These are phyloP conservation scores for Hamigera avellanea DNA, from an alignment of 495 filamentous ascomycete species.

Conservation along the genomic window DNA sequence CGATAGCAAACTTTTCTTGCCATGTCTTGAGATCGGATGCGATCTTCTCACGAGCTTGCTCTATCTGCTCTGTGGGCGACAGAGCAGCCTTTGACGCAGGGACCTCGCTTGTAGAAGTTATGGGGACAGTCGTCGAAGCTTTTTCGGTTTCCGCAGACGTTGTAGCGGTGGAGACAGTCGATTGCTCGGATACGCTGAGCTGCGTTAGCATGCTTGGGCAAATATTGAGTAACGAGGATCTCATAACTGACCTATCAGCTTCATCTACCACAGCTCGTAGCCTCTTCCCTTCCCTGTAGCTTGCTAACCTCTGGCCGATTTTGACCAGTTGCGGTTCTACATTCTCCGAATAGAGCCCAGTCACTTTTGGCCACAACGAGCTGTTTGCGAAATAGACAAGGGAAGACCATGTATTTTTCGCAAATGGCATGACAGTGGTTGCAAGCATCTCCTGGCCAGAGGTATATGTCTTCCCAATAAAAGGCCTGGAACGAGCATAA, in stretches of 20 bases:
- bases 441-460: conserved; percentile 53
- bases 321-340: conserved; percentile 91
- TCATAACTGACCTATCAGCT: conserved; percentile 31
- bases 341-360: conserved; percentile 73
- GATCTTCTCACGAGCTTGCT: conserved; percentile 54
- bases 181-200: conserved; percentile 16
- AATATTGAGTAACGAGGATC: not conserved
- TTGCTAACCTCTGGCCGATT: conserved; percentile 80
- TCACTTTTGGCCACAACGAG: conserved; percentile 67
- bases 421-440: conserved; percentile 62
- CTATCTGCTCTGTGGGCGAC: conserved; percentile 30
- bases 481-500: conserved; percentile 60
- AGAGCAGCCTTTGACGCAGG: conserved; percentile 15
- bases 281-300: conserved; percentile 61
- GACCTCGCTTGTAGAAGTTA: conserved; percentile 12
- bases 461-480: conserved; percentile 56
- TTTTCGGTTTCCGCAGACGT: conserved; percentile 9
- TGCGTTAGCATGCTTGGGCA: conserved; percentile 7
- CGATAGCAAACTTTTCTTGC: conserved; percentile 75
- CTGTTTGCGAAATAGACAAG: conserved; percentile 56
- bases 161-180: conserved; percentile 14
- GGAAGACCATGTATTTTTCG: conserved; percentile 55
- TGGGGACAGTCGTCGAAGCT: conserved; percentile 10
- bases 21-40: conserved; percentile 67
- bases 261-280: conserved; percentile 47